Conservation (phyloP, 129 eudicot genomes). For the Rutidosis leptorrhynchoides region DNA sequence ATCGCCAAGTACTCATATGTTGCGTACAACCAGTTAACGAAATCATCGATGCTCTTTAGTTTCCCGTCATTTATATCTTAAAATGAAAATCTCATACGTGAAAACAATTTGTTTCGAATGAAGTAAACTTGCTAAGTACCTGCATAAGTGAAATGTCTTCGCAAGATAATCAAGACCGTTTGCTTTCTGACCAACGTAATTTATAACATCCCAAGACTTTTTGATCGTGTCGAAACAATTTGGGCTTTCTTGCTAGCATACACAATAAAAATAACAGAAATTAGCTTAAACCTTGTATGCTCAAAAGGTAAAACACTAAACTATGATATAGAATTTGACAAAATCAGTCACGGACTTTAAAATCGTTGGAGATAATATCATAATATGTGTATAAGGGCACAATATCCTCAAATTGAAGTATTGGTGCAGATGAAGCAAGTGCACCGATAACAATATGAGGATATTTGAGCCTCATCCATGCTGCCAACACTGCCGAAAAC, state of each 20-base stretch:
- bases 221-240: slow-evolving; percentile 86
- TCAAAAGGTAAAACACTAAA: not conserved
- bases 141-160: slow-evolving; percentile 62
- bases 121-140: slow-evolving; percentile 32
- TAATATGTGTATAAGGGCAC: slow-evolving; percentile 78
- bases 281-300: not conserved
- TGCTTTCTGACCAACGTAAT: slow-evolving; percentile 41
- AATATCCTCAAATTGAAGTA: slow-evolving; percentile 91
- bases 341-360: slow-evolving; percentile 69
- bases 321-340: too few relatives aligned
- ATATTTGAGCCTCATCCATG: slow-evolving; percentile 96
- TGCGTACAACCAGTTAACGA: slow-evolving; percentile 65
- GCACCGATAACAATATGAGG: slow-evolving; percentile 90
- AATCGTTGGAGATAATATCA: slow-evolving; percentile 72
- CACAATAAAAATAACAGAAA: not conserved
- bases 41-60: slow-evolving; percentile 52
- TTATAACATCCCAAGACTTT: slow-evolving; percentile 68
- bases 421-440: slow-evolving; percentile 91
- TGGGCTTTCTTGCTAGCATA: slow-evolving; percentile 62
- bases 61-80: slow-evolving; percentile 45
- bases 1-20: slow-evolving; percentile 88
- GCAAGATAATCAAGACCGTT: slow-evolving; percentile 61
- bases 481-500: slow-evolving; percentile 99
- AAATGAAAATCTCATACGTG: not conserved
- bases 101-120: not conserved